Percentiles rank a stretch among this genome's conserved stretches.
phyloP scores from a whole-genome alignment of 1,139 yeast species.

The Kurtzmaniella natalensis region DNA sequence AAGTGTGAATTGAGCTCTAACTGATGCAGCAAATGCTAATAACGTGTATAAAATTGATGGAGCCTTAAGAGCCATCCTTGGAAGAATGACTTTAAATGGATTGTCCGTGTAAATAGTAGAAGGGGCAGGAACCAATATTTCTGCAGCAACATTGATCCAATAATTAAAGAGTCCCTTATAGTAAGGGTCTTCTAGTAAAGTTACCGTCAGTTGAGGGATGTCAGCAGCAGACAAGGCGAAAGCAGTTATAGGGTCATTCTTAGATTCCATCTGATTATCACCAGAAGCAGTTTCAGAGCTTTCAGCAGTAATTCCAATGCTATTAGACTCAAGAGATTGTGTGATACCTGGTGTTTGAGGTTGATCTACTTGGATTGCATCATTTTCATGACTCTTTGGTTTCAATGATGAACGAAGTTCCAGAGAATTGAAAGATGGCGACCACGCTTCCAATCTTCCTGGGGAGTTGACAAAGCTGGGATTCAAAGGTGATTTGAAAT shows the following conservation, averaged over 20 bases:
- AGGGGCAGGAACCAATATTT: slow-evolving; percentile 67
- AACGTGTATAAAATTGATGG: slow-evolving; percentile 58
- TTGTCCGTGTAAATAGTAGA: slow-evolving; percentile 51
- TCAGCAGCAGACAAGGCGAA: slow-evolving; percentile 25
- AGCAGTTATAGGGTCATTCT: slow-evolving; percentile 44
- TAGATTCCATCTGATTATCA: slow-evolving; percentile 6
- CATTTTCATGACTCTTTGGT: no score
- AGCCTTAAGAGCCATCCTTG: slow-evolving; percentile 63
- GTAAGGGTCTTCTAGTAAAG: slow-evolving; percentile 53
- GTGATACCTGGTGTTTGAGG: no score
- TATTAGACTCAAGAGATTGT: no score
- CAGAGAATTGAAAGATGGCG: not conserved
- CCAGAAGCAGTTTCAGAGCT: no score
- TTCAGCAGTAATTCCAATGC: no score
- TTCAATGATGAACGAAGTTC: not conserved
- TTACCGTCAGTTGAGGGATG: slow-evolving; percentile 43
- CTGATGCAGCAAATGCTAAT: slow-evolving; percentile 64
- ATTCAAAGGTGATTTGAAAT: slow-evolving; percentile 8
- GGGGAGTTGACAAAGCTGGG: slow-evolving; percentile 3
- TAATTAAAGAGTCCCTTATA: slow-evolving; percentile 60
- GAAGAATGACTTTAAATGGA: slow-evolving; percentile 63
- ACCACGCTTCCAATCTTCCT: not conserved
- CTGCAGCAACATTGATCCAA: slow-evolving; percentile 60
- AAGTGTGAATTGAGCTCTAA: slow-evolving; percentile 32
- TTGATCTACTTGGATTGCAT: not conserved